Percentiles rank a stretch among this genome's conserved stretches.
phyloP scores from a whole-genome alignment of 2,329 filamentous ascomycete genomes.

The Xylaria sp. region DNA sequence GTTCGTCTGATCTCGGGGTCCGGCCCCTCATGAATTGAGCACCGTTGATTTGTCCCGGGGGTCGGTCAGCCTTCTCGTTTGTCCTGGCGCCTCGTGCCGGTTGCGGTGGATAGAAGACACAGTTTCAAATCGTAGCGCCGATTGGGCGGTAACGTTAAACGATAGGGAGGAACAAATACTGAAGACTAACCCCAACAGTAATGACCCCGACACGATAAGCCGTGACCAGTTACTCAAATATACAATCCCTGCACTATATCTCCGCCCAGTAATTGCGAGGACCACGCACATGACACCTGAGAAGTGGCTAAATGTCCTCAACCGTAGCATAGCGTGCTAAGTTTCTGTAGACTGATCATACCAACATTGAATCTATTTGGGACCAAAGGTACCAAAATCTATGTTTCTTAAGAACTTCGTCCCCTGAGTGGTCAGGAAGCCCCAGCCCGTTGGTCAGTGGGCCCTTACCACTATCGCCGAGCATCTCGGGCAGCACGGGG shows the following conservation, averaged over 20 bases:
- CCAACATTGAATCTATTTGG: not conserved
- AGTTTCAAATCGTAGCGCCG: not conserved
- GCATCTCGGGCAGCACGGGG: conserved; percentile 18
- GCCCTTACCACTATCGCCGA: conserved; percentile 25
- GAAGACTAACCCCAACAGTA: not conserved
- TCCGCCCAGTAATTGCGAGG: conserved; percentile 4
- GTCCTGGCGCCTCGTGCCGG: conserved; percentile 10
- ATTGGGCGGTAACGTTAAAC: conserved; percentile 11
- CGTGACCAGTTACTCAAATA: not conserved
- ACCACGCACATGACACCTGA: not conserved
- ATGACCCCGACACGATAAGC: not conserved
- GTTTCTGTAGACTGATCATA: conserved; percentile 11
- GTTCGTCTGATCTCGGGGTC: conserved; percentile 5
- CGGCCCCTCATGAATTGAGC: not conserved
- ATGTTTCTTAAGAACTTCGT: conserved; percentile 13
- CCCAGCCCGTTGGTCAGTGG: conserved; percentile 15
- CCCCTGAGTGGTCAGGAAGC: not conserved
- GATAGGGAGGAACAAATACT: conserved; percentile 7
- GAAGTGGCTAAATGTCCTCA: conserved; percentile 1
- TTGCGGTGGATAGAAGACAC: not conserved
- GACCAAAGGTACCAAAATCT: conserved; percentile 13
- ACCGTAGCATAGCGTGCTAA: not conserved
- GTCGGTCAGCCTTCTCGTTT: conserved; percentile 20
- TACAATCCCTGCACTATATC: conserved; percentile 11
- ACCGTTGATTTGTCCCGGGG: conserved; percentile 7